Percentiles rank a stretch among this genome's conserved stretches.
Conservation (phyloP, 2,329 filamentous ascomycete genomes). For the Alternaria sp. region DNA sequence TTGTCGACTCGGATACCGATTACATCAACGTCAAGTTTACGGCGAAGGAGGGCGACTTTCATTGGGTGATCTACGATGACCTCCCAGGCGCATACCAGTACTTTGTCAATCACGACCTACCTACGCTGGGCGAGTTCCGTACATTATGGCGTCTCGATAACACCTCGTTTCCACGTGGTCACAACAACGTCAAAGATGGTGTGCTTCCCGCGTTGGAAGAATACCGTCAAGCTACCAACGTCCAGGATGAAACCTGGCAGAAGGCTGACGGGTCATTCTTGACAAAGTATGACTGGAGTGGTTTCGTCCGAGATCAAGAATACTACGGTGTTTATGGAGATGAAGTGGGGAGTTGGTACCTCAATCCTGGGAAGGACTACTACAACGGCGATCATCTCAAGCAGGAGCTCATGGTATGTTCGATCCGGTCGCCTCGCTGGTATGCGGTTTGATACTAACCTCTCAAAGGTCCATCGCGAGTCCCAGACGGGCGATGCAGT, state of each 20-base stretch:
- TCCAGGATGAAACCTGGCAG: conserved; percentile 63
- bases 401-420: conserved; percentile 57
- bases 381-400: conserved; percentile 61
- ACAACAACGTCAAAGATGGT: conserved; percentile 56
- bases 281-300: conserved; percentile 60
- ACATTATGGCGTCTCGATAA: conserved; percentile 60
- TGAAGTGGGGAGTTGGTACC: conserved; percentile 59
- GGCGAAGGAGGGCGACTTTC: conserved; percentile 57
- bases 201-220: conserved; percentile 53
- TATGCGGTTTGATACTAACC: neutral
- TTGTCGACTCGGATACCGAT: conserved; percentile 50
- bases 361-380: conserved; percentile 59
- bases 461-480: conserved; percentile 54
- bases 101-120: conserved; percentile 59
- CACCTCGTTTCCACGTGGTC: conserved; percentile 55
- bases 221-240: conserved; percentile 54
- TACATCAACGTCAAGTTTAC: conserved; percentile 59
- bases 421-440: too few species aligned
- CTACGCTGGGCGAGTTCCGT: conserved; percentile 58
- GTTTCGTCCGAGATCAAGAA: conserved; percentile 50
- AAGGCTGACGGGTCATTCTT: conserved; percentile 57
- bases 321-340: conserved; percentile 60
- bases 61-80: conserved; percentile 59
- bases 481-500: conserved; percentile 58
- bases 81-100: conserved; percentile 63